These are phyloP conservation scores for Pleoardoris graminearum DNA, from an alignment of 2,329 filamentous ascomycete genomes.

Conservation along the genomic window DNA sequence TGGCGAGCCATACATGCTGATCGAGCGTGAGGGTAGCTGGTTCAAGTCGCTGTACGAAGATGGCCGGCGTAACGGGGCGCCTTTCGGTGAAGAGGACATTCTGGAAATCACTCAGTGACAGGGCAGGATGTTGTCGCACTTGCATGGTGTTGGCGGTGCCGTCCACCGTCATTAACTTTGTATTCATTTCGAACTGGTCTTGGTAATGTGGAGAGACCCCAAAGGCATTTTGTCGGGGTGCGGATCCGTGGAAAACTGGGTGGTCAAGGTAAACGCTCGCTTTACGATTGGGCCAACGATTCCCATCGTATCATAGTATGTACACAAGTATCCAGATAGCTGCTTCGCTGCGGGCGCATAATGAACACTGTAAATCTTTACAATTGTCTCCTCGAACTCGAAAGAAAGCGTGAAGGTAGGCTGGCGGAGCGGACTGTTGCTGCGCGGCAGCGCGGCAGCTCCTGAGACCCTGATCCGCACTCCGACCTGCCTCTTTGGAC, in stretches of 20 bases:
- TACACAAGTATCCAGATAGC: neutral
- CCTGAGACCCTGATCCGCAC: neutral
- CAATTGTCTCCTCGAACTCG: too few relatives aligned
- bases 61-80: conserved; percentile 2
- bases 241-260: neutral
- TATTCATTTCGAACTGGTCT: neutral
- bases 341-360: neutral
- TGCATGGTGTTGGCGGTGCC: neutral
- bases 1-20: conserved; percentile 32
- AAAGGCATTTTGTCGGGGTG: neutral
- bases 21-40: conserved; percentile 36
- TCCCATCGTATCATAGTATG: neutral
- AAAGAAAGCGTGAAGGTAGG: too few relatives aligned
- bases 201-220: neutral
- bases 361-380: too few relatives aligned
- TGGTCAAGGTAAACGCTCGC: neutral
- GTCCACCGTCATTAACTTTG: neutral
- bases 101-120: conserved; percentile 15
- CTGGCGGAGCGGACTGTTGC: neutral
- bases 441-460: neutral
- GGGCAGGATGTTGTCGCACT: neutral
- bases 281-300: neutral
- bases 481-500: conserved; percentile 2
- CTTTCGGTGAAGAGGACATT: conserved; percentile 14
- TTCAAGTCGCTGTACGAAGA: conserved; percentile 40